Evolutionary conservation across 139 green algal species (phyloP), one percentile per base, ranked within the genome.

Genomic region (Chlorella sp.): DNA sequence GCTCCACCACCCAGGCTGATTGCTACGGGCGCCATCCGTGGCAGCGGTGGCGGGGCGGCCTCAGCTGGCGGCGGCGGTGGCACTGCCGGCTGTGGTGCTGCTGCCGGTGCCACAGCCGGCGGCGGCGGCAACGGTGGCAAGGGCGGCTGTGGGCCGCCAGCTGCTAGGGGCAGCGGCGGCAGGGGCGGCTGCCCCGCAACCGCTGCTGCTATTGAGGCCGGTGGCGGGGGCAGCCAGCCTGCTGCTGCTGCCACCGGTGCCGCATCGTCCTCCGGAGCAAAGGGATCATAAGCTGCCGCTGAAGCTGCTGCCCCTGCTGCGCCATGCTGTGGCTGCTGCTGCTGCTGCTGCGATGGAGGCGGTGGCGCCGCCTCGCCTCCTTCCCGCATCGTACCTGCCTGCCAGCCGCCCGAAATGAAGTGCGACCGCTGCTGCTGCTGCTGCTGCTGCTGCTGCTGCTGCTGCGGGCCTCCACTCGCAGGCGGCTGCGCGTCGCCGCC

Each of bases 361-460:
- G 34, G 16, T 1, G 32, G 22, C 40, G 73, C 41, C 5, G 73
- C 48, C 48, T 26, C 22, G 24, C 36, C 58, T 69, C 22, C 75
- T 9, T 22, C 41, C 28, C 40, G 28, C 58, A 83, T 58, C 0
- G 77, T 83, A 26, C 77, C 77, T n/a, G 40, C 77, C 77, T 83
- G 77, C 77, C 56, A 73, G 40, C 77, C 77, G 38, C 40, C 77
- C 30, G 77, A 83, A 40, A 83, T 60, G 74, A 83, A 83, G 38
- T n/a, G 17, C 30, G 77, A 83, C 7, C 43, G 24, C 44, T 56
- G 77, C 77, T 38, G 77, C 54, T 43, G 58, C 54, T 43, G 58
- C 60, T 17, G 78, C 60, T 73, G 40, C 60, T 38, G 54, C 58
- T 34, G 56, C 74, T 80, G 48, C 74, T 67, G 74, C 44, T n/a